Evolutionary conservation across 129 eudicot genomes (phyloP).

Genomic region (Saposhnikovia divaricata): DNA sequence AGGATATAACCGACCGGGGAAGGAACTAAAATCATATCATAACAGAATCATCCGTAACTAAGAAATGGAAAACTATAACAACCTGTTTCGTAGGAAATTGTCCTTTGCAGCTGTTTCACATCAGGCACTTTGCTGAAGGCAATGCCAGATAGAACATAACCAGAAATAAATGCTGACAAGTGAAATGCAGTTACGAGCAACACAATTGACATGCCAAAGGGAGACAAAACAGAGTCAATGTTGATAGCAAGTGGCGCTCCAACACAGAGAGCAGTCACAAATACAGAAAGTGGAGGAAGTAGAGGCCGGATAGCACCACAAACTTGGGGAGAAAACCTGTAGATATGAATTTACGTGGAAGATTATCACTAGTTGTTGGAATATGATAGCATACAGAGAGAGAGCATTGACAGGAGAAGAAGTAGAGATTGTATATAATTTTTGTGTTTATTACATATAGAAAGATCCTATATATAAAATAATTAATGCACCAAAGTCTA

Average conservation of each 20-base stretch:
- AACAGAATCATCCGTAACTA: not conserved
- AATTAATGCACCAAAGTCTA: no score
- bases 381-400: no score
- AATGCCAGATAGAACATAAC: conserved; percentile 60
- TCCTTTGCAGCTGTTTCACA: conserved; percentile 90
- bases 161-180: conserved; percentile 63
- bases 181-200: conserved; percentile 62
- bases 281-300: conserved; percentile 81
- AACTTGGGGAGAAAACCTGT: conserved; percentile 68
- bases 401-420: no score
- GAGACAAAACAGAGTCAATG: conserved; percentile 64
- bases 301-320: conserved; percentile 61
- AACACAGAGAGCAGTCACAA: conserved; percentile 86
- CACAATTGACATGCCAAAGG: conserved; percentile 76
- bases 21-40: not conserved
- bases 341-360: not conserved
- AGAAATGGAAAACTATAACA: not conserved
- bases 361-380: not conserved
- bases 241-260: conserved; percentile 97
- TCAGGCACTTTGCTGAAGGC: conserved; percentile 56
- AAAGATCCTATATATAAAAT: no score
- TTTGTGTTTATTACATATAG: no score
- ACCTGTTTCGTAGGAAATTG: conserved; percentile 94
- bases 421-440: no score
- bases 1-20: not conserved